Evolutionary conservation across 75 land plant genomes (phyloP), one percentile per base, ranked within the genome.

Genomic region (Pinus tabuliformis): DNA sequence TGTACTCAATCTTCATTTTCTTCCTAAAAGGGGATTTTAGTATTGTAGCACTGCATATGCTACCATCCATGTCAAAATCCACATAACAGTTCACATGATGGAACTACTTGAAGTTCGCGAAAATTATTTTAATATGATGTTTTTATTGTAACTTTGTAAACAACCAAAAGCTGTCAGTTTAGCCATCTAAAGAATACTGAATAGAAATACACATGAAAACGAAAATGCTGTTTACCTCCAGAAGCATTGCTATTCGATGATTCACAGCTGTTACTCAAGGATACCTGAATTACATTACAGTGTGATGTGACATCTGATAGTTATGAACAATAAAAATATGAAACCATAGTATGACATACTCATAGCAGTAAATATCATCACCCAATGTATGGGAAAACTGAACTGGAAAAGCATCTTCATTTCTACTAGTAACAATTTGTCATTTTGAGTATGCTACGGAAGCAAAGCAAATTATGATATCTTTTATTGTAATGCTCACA

Each of bases 251-350:
- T 66, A 66, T 18, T 42, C 42, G 71, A 68, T 33, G 71, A 68
- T 39, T n/a, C 37, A 17, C 71, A n/a, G 42, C 28, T 68, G 20
- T 3, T 36, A 68, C 15, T 42, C 21, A 39, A 68, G 52, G 52
- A 45, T 17, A 20, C 71, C 71, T 68, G 71, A 68, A 68, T 68
- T 68, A 68, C 71, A 68, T 42, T 45, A 68, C 22, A 68, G 7
- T 3, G 8, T 45, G 52, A 45, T 45, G 11, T 68, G 42, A 7
- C 37, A 42, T 37, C 45, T 9, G 42, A 68, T 11, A 68, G 42
- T 36, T 42, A 20, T 14, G 28, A 62, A 26, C 30, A 11, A 28
- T 15, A 62, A 28, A 13, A 12, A 24, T 13, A 62, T 24, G 63
- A 24, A 28, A 62, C 28, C 28, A 24, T 64, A 64, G 17, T 64